Conservation (phyloP, 768 basidiomycete genomes). For the Russula abietina region DNA sequence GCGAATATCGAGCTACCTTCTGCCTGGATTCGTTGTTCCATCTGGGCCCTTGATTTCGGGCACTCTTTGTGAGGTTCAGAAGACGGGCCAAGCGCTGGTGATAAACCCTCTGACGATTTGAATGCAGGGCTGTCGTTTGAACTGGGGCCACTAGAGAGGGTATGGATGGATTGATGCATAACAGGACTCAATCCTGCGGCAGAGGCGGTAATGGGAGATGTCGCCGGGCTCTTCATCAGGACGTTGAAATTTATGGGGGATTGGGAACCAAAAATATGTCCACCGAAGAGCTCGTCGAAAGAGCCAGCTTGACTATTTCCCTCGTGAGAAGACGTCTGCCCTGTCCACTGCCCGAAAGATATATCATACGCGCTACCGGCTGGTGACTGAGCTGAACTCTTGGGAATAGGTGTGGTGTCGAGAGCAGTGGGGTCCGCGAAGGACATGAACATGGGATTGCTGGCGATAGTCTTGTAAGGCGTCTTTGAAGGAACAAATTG, state of each 20-base stretch:
- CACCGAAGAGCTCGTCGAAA: slow-evolving; percentile 46
- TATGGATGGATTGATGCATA: slow-evolving; percentile 36
- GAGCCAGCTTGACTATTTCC: slow-evolving; percentile 33
- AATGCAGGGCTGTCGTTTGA: slow-evolving; percentile 26
- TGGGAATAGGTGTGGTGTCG: slow-evolving; percentile 26
- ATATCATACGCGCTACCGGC: slow-evolving; percentile 39
- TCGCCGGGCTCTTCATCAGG: slow-evolving; percentile 22
- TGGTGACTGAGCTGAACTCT: slow-evolving; percentile 1
- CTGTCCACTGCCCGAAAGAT: slow-evolving; percentile 35
- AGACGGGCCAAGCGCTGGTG: slow-evolving; percentile 25
- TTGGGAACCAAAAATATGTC: slow-evolving; percentile 32
- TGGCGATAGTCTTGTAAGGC: slow-evolving; percentile 74
- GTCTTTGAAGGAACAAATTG: slow-evolving; percentile 40
- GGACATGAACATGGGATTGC: slow-evolving; percentile 82
- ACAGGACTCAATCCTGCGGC: slow-evolving; percentile 47
- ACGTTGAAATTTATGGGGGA: slow-evolving; percentile 20
- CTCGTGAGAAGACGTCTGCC: slow-evolving; percentile 28
- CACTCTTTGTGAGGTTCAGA: slow-evolving; percentile 28
- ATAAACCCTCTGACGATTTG: slow-evolving; percentile 25
- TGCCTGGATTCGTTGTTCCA: slow-evolving; percentile 44
- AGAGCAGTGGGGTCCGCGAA: slow-evolving; percentile 44
- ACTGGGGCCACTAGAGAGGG: neutral
- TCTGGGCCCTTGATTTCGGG: slow-evolving; percentile 51
- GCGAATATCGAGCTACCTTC: slow-evolving; percentile 60
- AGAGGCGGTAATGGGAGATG: slow-evolving; percentile 35